Percentiles rank a stretch among this genome's conserved stretches.
phyloP scores from a whole-genome alignment of 768 basidiomycete species.

The Pisolithus sp. region DNA sequence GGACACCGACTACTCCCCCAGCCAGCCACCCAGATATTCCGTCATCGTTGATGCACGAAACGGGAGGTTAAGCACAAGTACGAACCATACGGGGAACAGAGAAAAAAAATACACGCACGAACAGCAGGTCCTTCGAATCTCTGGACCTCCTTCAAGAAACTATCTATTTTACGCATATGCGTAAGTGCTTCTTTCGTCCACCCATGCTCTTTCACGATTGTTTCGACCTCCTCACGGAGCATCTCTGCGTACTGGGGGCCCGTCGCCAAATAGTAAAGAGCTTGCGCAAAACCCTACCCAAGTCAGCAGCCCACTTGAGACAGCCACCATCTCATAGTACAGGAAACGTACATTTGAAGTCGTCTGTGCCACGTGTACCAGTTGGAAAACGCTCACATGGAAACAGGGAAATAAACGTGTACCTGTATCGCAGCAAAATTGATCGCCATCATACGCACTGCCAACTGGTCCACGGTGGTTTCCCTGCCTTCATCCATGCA shows the following conservation, averaged over 20 bases:
- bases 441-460: background rate
- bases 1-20: conserved; percentile 18
- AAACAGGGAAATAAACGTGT: background rate
- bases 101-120: conserved; percentile 8
- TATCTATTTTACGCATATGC: conserved; percentile 34
- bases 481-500: background rate
- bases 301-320: background rate
- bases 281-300: conserved; percentile 27
- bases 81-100: background rate
- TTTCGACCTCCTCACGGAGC: conserved; percentile 35
- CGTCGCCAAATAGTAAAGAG: conserved; percentile 30
- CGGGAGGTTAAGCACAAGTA: too few species aligned
- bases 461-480: background rate
- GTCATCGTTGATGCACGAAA: too few species aligned
- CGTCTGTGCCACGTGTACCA: background rate
- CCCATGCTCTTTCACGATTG: conserved; percentile 20
- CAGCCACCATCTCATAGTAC: background rate
- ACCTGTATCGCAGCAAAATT: conserved; percentile 11
- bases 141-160: conserved; percentile 34
- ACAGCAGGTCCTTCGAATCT: conserved; percentile 25
- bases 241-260: conserved; percentile 29
- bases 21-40: too few species aligned
- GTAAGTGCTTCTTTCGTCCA: conserved; percentile 23
- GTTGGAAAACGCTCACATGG: too few species aligned
- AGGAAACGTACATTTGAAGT: background rate